Base-by-base conservation (phyloP, 805 yeast genomes). In the Zygotorulaspora florentina region DNA sequence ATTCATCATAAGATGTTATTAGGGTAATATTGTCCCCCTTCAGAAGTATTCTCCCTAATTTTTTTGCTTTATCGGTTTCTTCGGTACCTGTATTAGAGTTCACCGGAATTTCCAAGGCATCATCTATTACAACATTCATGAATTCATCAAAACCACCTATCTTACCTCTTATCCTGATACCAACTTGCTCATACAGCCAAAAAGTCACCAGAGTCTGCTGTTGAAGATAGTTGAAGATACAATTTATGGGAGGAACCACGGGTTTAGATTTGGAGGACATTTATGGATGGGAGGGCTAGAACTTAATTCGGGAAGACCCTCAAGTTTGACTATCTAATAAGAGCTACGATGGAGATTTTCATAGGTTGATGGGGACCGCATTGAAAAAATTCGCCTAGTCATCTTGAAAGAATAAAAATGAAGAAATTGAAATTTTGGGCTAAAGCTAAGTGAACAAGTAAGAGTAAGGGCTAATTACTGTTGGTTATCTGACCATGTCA, bases 131-230 rank as follows among this genome's bases (percentile, higher is more conserved):
- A 13, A 81, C 68, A 62, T 93, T 93, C 99, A 93, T 95, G 60
- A 90, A 91, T 69, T 95, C 99, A 66, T 93, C 99, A 66, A 95
- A 91, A 1, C 99, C 99, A 49, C 83, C 74, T 26, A 93, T 82
- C 50, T 75, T 78, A 1, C 99, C 99, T 55, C 85, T 86, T 26
- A 91, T 77, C 53, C 95, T 74, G 53, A 75, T 73, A 16, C 80
- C 81, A 0, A 82, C 76, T 65, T 93, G 96, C 59, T 93, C 98
- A 54, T 76, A 89, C 9, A 93, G 71, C 97, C 97, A 91, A 29
- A 93, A 79, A 7, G 83, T 79, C 28, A 93, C 97, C 15, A 72
- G 69, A 1, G 85, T 71, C 56, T 87, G 91, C 56, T 85, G 85
- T 64, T 90, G 96, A 51, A 91, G 74, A 61, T 79, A 85, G 64